Evolutionary conservation across 352 stramenopile genomes (phyloP).

Genomic region (Blastocystis sp.): DNA sequence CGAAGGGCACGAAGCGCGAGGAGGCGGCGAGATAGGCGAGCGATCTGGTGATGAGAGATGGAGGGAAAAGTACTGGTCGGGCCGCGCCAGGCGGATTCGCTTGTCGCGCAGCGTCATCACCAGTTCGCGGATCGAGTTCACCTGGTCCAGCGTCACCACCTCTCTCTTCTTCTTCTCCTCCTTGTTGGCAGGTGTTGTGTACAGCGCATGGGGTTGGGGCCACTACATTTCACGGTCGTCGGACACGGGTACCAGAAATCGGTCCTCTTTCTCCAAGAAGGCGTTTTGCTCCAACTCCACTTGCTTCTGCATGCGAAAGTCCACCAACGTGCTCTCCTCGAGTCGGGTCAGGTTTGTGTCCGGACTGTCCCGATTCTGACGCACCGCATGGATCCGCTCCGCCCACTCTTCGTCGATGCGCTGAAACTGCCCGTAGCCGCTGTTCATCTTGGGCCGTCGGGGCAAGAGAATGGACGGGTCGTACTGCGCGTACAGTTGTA

Average conservation of each 20-base stretch:
- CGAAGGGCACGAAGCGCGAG: neutral
- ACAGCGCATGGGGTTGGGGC: constrained; percentile 9
- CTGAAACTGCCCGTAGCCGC: constrained; percentile 44
- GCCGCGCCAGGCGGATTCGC: constrained; percentile 11
- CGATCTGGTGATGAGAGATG: neutral
- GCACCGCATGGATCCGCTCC: neutral
- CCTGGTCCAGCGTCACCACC: constrained; percentile 40
- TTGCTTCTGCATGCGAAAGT: neutral
- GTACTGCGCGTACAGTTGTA: constrained; percentile 56
- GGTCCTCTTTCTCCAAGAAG: neutral
- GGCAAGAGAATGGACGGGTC: constrained; percentile 54
- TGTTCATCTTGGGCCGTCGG: constrained; percentile 13
- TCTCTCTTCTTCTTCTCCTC: neutral
- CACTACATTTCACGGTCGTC: constrained; percentile 10
- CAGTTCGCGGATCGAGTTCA: constrained; percentile 38
- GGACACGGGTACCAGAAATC: neutral
- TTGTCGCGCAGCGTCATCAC: neutral
- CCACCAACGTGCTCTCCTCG: neutral
- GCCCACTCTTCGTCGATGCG: constrained; percentile 52
- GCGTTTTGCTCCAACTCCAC: neutral
- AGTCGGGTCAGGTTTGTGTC: neutral
- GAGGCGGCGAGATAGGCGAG: neutral
- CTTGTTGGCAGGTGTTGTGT: neutral
- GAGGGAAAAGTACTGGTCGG: neutral
- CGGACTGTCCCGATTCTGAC: neutral